Base-by-base conservation (phyloP, 495 filamentous ascomycete species). In the Penicillium psychrofluorescens region DNA sequence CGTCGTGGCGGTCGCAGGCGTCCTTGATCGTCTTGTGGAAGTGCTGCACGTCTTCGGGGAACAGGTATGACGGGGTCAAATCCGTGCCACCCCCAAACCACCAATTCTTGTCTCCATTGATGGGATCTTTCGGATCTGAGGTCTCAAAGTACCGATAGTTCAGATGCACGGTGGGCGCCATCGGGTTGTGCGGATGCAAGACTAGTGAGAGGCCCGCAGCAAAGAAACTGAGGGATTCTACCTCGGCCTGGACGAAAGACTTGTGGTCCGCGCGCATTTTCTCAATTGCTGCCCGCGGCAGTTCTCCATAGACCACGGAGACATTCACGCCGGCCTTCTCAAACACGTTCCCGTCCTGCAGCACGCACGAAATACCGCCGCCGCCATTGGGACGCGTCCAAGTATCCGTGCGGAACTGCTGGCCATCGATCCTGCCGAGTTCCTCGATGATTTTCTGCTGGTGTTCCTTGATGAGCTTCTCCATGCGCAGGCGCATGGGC, bases 71-170 rank as follows among this genome's bases (percentile, higher is more conserved):
- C 0, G 92, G 92, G 7, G 92, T 99, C 40, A 99, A 66, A 69
- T 99, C 92, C 6, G 86, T 90, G 27, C 92, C 92, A 15, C 92
- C 92, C 35, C 92, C 92, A 50, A 95, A 99, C 92, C 92, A 99
- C 94, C 94, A 99, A 43, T 77, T 77, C 58, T 72, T 74, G 38
- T 88, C 83, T 11, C 86, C 80, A 46, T 85, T 85, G 56, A 83
- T 81, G 8, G 70, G 70, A 31, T 71, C 63, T 48, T 69, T 71
- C 8, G 71, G 71, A 48, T 78, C 74, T 11, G 74, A 72, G 7
- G 92, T 99, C 72, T 99, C 92, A 59, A 99, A 99, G 71, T 99
- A 99, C 4, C 92, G 79, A 73, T 99, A 99, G 72, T 99, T 99
- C 47, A 99, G 75, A 63, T 99, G 92, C 14, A 99, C 90, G 0